Evolutionary conservation across 1,139 yeast species (phyloP).

Genomic region (Lodderomyces elongisporus): DNA sequence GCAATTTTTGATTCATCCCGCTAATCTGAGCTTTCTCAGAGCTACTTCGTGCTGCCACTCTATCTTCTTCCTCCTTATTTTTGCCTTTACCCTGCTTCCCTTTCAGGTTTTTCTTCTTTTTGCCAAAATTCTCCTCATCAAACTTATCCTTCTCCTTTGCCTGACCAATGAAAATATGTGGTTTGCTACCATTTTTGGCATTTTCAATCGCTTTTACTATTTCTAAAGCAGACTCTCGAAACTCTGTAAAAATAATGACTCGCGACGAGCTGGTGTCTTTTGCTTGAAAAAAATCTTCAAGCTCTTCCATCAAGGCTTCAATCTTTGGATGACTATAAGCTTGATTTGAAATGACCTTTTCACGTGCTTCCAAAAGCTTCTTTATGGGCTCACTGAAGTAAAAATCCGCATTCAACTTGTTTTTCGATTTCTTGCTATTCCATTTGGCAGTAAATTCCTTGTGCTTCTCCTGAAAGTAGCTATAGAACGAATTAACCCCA

Average conservation of each 20-base stretch:
- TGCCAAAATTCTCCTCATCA: conserved; percentile 36
- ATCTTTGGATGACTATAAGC: conserved; percentile 76
- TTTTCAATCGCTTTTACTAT: conserved; percentile 64
- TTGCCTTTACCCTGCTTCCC: conserved; percentile 17
- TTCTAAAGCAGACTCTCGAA: conserved; percentile 84
- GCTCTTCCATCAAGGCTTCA: conserved; percentile 52
- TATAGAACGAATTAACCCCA: conserved; percentile 74
- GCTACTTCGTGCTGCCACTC: conserved; percentile 26
- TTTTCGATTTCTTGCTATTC: conserved; percentile 45
- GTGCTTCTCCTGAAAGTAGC: conserved; percentile 55
- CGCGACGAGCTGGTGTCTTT: conserved; percentile 41
- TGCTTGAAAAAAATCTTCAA: conserved; percentile 47
- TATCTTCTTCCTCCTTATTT: conserved; percentile 9
- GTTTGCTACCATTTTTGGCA: conserved; percentile 37
- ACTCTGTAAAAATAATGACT: conserved; percentile 83
- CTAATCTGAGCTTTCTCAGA: conserved; percentile 50
- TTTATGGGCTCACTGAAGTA: conserved; percentile 48
- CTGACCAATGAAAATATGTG: conserved; percentile 93
- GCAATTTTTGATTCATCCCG: conserved; percentile 70
- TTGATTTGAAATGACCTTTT: conserved; percentile 32
- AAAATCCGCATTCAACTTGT: conserved; percentile 58
- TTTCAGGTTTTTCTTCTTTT: conserved; percentile 22
- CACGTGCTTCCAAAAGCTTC: conserved; percentile 41
- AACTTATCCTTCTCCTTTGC: conserved; percentile 54
- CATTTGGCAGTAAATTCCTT: conserved; percentile 56